Evolutionary conservation across 179 eudicot genomes (phyloP), one percentile per base, ranked within the genome.

Genomic region (Amaranthus tricolor): DNA sequence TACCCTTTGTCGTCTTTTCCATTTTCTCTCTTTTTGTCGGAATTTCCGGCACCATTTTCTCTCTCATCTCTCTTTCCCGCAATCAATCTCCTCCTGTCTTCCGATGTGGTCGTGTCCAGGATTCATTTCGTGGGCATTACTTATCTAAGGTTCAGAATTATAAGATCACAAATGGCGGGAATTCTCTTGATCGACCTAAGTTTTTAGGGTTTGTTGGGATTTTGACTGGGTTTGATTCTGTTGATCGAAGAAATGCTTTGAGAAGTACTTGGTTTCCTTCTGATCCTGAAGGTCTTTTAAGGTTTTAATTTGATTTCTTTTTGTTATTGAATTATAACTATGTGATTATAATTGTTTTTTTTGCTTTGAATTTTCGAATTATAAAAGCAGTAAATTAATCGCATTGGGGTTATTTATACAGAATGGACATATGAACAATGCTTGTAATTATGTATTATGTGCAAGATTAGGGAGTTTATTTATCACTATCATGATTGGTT

Each of bases 221-320:
- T 67, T 88, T 82, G 77, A 89, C 93, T 12, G 83, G 84, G 61
- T 87, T 87, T 48, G 70, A 78, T 2, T 74, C 84, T 0, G 62
- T 50, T 15, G 88, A 82, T 78, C 89, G 93, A 4, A 78, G 93
- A 0, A 40, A 43, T n/a, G 86, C 85, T 6, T 74, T 89, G 77
- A 66, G 93, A 72, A 79, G 74, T 60, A 84, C 91, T 48, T 89
- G 93, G 93, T 84, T 89, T 50, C 87, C 93, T 31, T 83, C 91
- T 60, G 86, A 88, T 83, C 93, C 89, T 24, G 87, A 86, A 16
- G 84, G 76, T 57, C 89, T 89, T 54, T 79, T 84, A 51, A 83
- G 88, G 93, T 89, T 75, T 31, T 16, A 19, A 16, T 14, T 20
- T 14, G 52, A 15, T 4, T 62, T 9, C 6, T 9, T 6, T 31